A percentile compares a stretch with the other conserved stretches of the same genome.
These are phyloP conservation scores for Lenwebbia sp. DNA, from an alignment of 345 rosid species.

Conservation along the genomic window DNA sequence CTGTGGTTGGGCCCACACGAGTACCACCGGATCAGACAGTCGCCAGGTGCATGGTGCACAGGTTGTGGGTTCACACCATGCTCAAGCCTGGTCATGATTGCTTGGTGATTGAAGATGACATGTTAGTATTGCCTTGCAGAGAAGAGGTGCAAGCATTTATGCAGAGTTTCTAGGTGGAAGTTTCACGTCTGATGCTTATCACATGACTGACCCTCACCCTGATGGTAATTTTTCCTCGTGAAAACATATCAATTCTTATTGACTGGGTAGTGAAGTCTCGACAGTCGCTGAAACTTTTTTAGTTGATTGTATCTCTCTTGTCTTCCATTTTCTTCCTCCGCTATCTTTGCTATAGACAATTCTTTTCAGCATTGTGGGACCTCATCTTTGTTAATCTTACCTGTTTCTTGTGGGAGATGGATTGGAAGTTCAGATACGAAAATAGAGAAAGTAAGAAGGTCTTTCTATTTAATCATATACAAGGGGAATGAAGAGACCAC, in stretches of 20 bases:
- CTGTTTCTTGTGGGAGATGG: not conserved
- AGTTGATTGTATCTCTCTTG: not conserved
- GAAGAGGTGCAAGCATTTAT: constrained; percentile 41
- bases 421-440: not conserved
- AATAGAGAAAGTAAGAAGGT: not conserved
- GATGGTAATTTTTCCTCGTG: constrained; percentile 15
- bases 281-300: not conserved
- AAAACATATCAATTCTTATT: not conserved
- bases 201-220: constrained; percentile 42
- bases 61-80: not conserved
- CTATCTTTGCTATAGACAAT: not conserved
- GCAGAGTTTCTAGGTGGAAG: constrained; percentile 58
- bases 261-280: not conserved
- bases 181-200: constrained; percentile 43
- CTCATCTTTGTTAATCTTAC: not conserved
- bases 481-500: not conserved
- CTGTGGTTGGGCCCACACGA: not conserved
- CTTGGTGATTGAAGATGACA: not conserved
- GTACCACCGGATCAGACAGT: not conserved
- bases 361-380: not conserved
- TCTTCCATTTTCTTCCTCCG: not conserved
- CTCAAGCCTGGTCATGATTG: not conserved
- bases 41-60: not conserved
- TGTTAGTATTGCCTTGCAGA: constrained; percentile 11
- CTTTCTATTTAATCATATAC: not conserved